phyloP scores from a whole-genome alignment of 192 early-diverging fungal genomes.

The Lobosporangium transversale region DNA sequence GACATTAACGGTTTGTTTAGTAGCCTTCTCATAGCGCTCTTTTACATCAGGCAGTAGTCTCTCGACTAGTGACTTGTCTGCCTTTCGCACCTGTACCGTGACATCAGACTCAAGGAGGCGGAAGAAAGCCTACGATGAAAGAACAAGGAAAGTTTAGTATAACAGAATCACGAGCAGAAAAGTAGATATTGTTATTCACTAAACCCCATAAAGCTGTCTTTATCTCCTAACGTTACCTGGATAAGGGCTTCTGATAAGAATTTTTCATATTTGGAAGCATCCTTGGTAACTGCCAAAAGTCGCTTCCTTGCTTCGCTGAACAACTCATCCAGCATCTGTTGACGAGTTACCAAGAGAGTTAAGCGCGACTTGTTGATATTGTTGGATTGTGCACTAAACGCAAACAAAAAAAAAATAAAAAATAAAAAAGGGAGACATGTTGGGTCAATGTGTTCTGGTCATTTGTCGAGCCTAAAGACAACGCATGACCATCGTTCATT shows the following conservation, averaged over 20 bases:
- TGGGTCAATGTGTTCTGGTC: too few species aligned
- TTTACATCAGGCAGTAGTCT: slow-evolving; percentile 61
- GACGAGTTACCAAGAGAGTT: slow-evolving; percentile 86
- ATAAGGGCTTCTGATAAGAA: slow-evolving; percentile 79
- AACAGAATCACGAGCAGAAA: too few species aligned
- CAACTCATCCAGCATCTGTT: slow-evolving; percentile 85
- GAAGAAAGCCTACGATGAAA: slow-evolving; percentile 69
- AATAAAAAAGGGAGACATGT: not conserved
- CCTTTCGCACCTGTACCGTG: slow-evolving; percentile 73
- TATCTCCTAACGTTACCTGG: too few species aligned
- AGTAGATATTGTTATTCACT: too few species aligned
- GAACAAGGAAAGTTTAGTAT: not conserved
- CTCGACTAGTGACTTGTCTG: slow-evolving; percentile 73
- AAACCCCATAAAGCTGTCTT: too few species aligned
- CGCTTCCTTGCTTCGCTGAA: slow-evolving; percentile 75
- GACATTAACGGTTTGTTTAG: slow-evolving; percentile 58
- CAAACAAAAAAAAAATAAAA: not conserved
- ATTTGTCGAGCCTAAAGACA: not conserved
- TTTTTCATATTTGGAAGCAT: slow-evolving; percentile 67
- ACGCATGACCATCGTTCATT: slow-evolving; percentile 4
- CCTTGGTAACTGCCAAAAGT: slow-evolving; percentile 68
- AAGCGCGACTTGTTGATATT: slow-evolving; percentile 97
- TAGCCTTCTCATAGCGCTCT: slow-evolving; percentile 66
- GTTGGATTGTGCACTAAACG: slow-evolving; percentile 86
- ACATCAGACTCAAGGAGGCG: slow-evolving; percentile 88